Evolutionary conservation across 2,329 filamentous ascomycete genomes (phyloP), one percentile per base, ranked within the genome.

Genomic region (Botrytis fabae): DNA sequence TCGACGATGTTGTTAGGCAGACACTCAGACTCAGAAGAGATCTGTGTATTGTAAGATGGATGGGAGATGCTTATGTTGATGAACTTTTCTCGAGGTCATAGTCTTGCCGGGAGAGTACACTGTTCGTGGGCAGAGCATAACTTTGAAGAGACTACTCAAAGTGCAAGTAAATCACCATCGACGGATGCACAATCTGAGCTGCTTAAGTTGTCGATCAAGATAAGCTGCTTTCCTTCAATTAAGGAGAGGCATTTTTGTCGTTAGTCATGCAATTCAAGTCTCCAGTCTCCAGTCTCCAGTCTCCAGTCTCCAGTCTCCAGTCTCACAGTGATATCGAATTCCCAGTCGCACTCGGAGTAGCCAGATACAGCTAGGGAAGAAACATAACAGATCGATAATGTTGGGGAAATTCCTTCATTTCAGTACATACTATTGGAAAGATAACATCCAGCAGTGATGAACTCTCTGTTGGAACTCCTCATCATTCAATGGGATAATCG

Each of bases 341-440:
- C 51, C 1, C 28, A 57, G n/a, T 18, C 51, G 14, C 14, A 57
- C 6, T 54, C 25, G 51, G 51, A 28, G 14, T 54, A 54, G n/a
- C 51, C 28, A 8, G 2, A 54, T 18, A 28, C 6, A 54, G 9
- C 5, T 1, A 22, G 1, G 20, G 10, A 25, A 5, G 1, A 2
- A 22, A n/a, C 10, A 51, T 51, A 1, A 10, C 22, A n/a, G 1
- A 10, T 14, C 12, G 12, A n/a, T 0, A n/a, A 6, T 0, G 1
- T 28, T 28, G 14, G 2, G 5, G 14, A 51, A 6, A 3, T n/a
- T 16, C 16, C n/a, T 4, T 7, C 0, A 0, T 5, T n/a, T n/a
- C 25, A n/a, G 7, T 2, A 1, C 10, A 14, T n/a, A n/a, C 48
- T 51, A 16, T 16, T 51, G 12, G 4, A 16, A 51, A 51, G 12